Evolutionary conservation across 2,329 filamentous ascomycete species (phyloP).

Genomic region (Xylaria sp.): DNA sequence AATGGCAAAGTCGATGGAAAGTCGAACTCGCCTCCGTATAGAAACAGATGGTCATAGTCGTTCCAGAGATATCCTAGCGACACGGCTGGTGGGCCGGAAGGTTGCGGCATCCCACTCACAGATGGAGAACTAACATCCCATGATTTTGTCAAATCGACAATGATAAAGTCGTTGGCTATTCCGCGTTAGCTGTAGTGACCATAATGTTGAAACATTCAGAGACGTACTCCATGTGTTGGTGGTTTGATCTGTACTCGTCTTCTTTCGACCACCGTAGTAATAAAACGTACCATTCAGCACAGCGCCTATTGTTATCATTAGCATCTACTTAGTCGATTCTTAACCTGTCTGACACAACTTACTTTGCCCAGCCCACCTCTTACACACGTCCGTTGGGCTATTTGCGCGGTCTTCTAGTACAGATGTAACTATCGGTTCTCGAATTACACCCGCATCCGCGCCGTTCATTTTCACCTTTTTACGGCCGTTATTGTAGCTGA

Average conservation of each 20-base stretch:
- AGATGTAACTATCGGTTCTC: constrained; percentile 37
- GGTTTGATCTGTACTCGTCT: constrained; percentile 65
- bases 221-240: constrained; percentile 75
- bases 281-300: constrained; percentile 80
- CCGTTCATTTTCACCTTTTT: constrained; percentile 55
- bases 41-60: constrained; percentile 74
- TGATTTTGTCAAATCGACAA: constrained; percentile 76
- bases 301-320: constrained; percentile 58
- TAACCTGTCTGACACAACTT: constrained; percentile 36
- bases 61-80: constrained; percentile 82
- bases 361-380: constrained; percentile 74
- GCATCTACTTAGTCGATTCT: neutral
- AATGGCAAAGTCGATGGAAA: constrained; percentile 68
- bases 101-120: constrained; percentile 70
- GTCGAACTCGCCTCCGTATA: constrained; percentile 81
- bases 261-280: constrained; percentile 78
- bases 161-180: constrained; percentile 76
- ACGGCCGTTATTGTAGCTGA: constrained; percentile 57
- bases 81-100: constrained; percentile 76
- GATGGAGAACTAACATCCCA: constrained; percentile 75
- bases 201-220: neutral
- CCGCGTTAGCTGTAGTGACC: constrained; percentile 33
- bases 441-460: constrained; percentile 61
- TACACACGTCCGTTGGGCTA: constrained; percentile 68
- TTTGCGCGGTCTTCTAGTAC: constrained; percentile 55